phyloP scores from a whole-genome alignment of 768 basidiomycete species.

The Calocybe gangraenosa region DNA sequence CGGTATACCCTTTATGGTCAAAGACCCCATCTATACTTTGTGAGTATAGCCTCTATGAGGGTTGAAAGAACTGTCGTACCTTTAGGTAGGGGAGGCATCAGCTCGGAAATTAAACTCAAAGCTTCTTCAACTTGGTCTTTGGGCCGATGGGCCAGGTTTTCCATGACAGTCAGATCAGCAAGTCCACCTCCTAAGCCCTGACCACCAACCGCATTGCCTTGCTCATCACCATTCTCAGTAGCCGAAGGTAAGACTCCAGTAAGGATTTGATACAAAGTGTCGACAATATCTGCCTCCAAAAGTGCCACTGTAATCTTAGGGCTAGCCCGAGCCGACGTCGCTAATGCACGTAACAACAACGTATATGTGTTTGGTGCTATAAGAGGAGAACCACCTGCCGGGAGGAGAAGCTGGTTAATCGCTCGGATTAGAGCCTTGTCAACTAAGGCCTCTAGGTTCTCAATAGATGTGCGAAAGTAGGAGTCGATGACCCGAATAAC shows the following conservation, averaged over 20 bases:
- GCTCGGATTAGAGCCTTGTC: constrained; percentile 76
- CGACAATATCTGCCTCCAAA: constrained; percentile 89
- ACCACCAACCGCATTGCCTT: constrained; percentile 55
- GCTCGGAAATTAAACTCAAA: constrained; percentile 81
- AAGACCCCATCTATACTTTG: constrained; percentile 82
- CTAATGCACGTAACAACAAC: constrained; percentile 78
- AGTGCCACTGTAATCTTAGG: constrained; percentile 83
- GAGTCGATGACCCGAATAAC: constrained; percentile 93
- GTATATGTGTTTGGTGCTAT: constrained; percentile 89
- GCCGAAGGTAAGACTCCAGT: constrained; percentile 87
- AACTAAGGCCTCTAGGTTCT: constrained; percentile 83
- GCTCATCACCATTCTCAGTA: constrained; percentile 47
- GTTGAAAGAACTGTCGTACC: constrained; percentile 39
- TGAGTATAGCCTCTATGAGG: constrained; percentile 4
- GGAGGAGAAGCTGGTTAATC: constrained; percentile 80
- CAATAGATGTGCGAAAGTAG: constrained; percentile 79
- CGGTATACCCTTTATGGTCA: constrained; percentile 86
- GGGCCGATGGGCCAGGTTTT: constrained; percentile 92
- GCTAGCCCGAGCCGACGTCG: constrained; percentile 84
- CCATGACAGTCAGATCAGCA: constrained; percentile 97
- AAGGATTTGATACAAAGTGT: constrained; percentile 90
- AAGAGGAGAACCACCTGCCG: constrained; percentile 82
- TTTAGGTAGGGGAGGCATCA: constrained; percentile 91
- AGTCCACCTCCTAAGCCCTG: constrained; percentile 86
- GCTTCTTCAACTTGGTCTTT: constrained; percentile 98